Evolutionary conservation across 1,139 yeast species (phyloP), one percentile per base, ranked within the genome.

Genomic region (Yamadazyma atmosphaerica): DNA sequence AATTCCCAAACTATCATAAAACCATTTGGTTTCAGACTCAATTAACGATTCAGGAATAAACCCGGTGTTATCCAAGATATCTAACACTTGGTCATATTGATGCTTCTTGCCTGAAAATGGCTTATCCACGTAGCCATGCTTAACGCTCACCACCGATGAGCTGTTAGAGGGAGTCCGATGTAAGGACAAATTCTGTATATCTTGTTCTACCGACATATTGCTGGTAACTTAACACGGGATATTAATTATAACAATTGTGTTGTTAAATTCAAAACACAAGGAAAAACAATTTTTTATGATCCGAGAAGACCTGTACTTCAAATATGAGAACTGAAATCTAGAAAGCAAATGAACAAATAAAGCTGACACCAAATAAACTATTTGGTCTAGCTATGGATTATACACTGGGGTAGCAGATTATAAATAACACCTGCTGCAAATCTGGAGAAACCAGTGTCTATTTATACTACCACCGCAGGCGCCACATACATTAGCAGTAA

Each of bases 11-110:
- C 78, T 68, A 45, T 86, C 81, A 67, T 92, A 92, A 60, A 92
- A 92, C 95, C 96, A 90, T 54, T 74, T 78, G 7, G 94, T 83
- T 64, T 90, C 98, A 41, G 78, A 72, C 63, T 89, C 97, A 52
- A 92, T 86, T 52, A 88, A 71, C 38, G 79, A 65, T 54, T 87
- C 96, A 10, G 98, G 98, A 43, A 92, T 86, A 56, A 90, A 86
- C 0, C 97, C 97, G 35, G 84, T 81, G 43, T 78, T 73, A 58
- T 88, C 96, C 45, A 92, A 70, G 36, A 81, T 74, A 58, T 88
- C 96, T 64, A 88, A 78, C 31, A 92, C 96, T 40, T 79, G 75
- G 45, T 83, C 92, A 58, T 83, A 76, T 61, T 92, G 98, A 41
- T 77, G 76, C 53, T 83, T 85, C 59, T 87, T 88, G 29, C 94